A percentile compares a stretch with the other conserved stretches of the same genome.
phyloP scores from a whole-genome alignment of 2,329 filamentous ascomycete species.

The Colletotrichum sojae region DNA sequence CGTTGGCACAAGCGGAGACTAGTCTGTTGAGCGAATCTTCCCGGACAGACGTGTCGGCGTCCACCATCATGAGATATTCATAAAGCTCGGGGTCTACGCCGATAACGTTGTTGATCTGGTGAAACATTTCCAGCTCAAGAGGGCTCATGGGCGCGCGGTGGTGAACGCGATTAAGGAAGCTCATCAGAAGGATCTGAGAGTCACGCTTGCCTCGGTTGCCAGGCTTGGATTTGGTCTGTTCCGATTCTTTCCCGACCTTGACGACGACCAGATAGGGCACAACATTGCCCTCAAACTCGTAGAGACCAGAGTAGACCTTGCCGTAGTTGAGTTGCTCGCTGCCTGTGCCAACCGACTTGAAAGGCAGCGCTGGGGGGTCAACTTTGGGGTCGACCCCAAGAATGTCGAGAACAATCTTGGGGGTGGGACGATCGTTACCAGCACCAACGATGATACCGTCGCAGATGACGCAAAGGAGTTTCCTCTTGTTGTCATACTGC shows the following conservation, averaged over 20 bases:
- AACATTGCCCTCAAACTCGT: constrained; percentile 97
- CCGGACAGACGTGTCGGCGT: constrained; percentile 94
- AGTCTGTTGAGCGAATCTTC: constrained; percentile 94
- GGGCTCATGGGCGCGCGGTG: constrained; percentile 95
- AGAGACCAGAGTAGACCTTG: constrained; percentile 97
- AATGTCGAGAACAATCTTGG: constrained; percentile 97
- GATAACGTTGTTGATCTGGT: constrained; percentile 99
- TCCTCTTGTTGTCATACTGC: constrained; percentile 98
- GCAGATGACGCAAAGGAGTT: constrained; percentile 95
- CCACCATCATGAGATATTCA: constrained; percentile 97
- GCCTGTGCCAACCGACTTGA: constrained; percentile 91
- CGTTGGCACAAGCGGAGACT: constrained; percentile 92
- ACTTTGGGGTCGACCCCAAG: constrained; percentile 97
- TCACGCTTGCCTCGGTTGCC: constrained; percentile 99
- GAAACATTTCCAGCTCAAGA: constrained; percentile 97
- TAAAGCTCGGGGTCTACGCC: constrained; percentile 98
- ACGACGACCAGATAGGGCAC: constrained; percentile 97
- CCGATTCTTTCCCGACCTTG: constrained; percentile 97
- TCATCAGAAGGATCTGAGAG: constrained; percentile 95
- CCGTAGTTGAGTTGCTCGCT: constrained; percentile 97
- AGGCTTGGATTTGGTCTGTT: constrained; percentile 90
- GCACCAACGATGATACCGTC: constrained; percentile 97
- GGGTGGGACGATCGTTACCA: constrained; percentile 95
- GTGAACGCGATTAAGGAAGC: constrained; percentile 97
- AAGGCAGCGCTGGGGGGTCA: constrained; percentile 92